Evolutionary conservation across 768 basidiomycete species (phyloP), one percentile per base, ranked within the genome.

Genomic region (Porphyrellus cyaneotinctus): DNA sequence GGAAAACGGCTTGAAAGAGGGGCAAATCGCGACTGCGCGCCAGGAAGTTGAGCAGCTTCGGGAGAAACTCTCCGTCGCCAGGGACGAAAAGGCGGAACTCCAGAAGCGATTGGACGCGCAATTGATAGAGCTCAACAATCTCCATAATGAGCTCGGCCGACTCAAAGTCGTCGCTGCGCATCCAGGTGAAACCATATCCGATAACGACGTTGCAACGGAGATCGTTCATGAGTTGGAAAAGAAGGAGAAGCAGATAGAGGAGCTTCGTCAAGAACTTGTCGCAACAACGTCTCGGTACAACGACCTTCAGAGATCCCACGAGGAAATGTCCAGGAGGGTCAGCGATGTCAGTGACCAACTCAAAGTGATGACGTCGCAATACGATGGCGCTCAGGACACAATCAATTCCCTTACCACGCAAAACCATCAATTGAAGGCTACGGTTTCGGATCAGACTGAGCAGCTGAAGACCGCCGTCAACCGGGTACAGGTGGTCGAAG

Each of bases 211-310:
- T 26, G 10, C 45, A 9, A n/a, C n/a, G n/a, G 7, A 44, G 18
- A 22, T 26, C 10, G 42, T 57, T n/a, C 22, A 1, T 14, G 44
- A 28, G 3, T 9, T 50, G 43, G 18, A 45, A 18, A 22, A 47
- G 20, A 56, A 47, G 39, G 28, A 47, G 8, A 26, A 45, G 13
- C 10, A 41, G n/a, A 41, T 57, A 20, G 26, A 31, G 10, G 37
- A 47, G n/a, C 58, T 58, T 50, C 45, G 49, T 32, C 18, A 11
- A 12, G 41, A 44, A 15, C 42, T 58, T 13, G 28, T 14, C 2
- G 18, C 2, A 2, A 24, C 41, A 13, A 49, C 45, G 14, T 38
- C 56, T 47, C 45, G 41, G 41, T 47, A 50, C 6, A 31, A 36
- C 1, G 44, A 46, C n/a, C 36, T 58, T 23, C 47, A 53, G 39